These are phyloP conservation scores for Phoenix roebelenii DNA, from an alignment of 176 grass and related monocot genomes.

Conservation along the genomic window DNA sequence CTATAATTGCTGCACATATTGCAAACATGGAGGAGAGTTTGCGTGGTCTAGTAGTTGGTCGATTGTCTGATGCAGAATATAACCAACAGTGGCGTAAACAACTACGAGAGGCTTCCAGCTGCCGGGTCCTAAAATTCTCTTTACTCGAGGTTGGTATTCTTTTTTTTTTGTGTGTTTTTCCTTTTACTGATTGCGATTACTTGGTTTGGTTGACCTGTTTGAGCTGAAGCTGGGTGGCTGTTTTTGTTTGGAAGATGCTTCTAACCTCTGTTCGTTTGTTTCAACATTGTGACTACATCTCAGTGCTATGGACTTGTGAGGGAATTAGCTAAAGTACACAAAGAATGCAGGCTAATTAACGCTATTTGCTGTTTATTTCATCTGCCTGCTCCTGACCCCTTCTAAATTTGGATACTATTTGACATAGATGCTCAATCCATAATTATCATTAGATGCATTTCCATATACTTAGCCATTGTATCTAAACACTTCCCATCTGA, in stretches of 20 bases:
- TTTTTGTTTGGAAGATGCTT: neutral
- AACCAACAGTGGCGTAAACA: slow-evolving; percentile 55
- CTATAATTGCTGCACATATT: slow-evolving; percentile 62
- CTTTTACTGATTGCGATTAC: no score
- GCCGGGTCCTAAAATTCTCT: slow-evolving; percentile 50
- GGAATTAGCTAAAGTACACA: no score
- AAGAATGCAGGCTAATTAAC: no score
- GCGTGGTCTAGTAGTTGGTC: slow-evolving; percentile 55
- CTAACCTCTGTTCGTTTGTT: neutral
- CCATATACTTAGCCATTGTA: no score
- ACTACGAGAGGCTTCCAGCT: slow-evolving; percentile 60
- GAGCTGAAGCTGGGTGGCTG: neutral
- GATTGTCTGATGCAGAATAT: slow-evolving; percentile 48
- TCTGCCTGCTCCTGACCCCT: no score
- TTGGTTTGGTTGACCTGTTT: no score
- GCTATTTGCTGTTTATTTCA: no score
- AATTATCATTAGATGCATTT: no score
- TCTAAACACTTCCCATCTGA: no score
- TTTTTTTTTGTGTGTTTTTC: neutral
- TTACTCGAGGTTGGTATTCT: slow-evolving; percentile 83
- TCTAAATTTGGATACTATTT: no score
- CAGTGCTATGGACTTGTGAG: no score
- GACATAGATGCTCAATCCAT: no score
- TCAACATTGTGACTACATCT: neutral
- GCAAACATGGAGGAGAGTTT: slow-evolving; percentile 94